These are phyloP conservation scores for Mycena polygramma DNA, from an alignment of 768 basidiomycete species.

Conservation along the genomic window DNA sequence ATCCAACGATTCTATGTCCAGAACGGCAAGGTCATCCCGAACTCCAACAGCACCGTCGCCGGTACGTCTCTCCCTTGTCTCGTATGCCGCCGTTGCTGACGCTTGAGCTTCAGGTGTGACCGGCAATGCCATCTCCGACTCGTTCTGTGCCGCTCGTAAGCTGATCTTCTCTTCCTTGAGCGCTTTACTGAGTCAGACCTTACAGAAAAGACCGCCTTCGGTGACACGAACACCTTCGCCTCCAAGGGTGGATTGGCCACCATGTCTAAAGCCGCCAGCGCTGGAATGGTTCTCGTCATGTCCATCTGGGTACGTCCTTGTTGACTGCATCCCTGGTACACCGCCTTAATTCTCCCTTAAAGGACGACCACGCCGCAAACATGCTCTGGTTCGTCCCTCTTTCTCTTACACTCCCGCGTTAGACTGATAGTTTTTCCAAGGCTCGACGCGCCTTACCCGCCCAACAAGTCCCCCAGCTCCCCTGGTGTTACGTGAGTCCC, in stretches of 20 bases:
- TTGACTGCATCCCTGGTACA: neutral
- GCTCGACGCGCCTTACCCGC: slow-evolving; percentile 1
- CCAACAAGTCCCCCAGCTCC: neutral
- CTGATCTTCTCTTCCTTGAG: neutral
- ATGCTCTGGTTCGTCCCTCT: neutral
- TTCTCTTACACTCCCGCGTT: too few relatives aligned
- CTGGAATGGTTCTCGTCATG: slow-evolving; percentile 1
- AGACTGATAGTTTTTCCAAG: too few relatives aligned
- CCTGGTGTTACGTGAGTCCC: slow-evolving; percentile 3
- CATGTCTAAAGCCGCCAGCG: slow-evolving; percentile 22
- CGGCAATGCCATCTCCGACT: slow-evolving; percentile 55
- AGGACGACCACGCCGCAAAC: slow-evolving; percentile 6
- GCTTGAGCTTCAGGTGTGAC: slow-evolving; percentile 47
- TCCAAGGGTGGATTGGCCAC: slow-evolving; percentile 48
- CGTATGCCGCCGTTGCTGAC: neutral
- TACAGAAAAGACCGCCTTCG: slow-evolving; percentile 48
- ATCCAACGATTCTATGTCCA: slow-evolving; percentile 61
- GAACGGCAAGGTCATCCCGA: slow-evolving; percentile 56
- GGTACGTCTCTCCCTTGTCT: neutral
- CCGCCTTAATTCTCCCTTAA: neutral
- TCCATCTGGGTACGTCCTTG: slow-evolving; percentile 2
- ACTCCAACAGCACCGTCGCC: slow-evolving; percentile 46
- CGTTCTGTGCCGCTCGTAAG: slow-evolving; percentile 55
- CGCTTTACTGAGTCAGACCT: neutral
- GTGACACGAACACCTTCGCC: slow-evolving; percentile 53